Base-by-base conservation (phyloP, 1,139 yeast genomes). In the Suhomyces kunorum region DNA sequence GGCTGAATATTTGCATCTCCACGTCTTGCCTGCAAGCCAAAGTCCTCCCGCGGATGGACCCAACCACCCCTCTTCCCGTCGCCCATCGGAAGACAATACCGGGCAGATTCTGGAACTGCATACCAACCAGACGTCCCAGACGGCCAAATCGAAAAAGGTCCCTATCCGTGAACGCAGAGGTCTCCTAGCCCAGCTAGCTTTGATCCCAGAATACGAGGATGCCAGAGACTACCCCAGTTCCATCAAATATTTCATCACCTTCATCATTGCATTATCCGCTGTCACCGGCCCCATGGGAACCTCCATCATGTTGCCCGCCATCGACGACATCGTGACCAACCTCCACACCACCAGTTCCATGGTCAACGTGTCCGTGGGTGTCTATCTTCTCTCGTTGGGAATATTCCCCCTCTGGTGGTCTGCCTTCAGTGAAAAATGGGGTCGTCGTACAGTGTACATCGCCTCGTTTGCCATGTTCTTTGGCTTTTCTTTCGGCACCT, bases 231-330 rank as follows among this genome's bases (percentile, higher is more conserved):
- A 83, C 51, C 81, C 87, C 3, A 40, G 48, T 1, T 38, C 47
- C 1, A 56, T 72, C 43, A 85, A 87, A 54, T 55, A 63, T 42
- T 40, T 71, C n/a, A 71, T 87, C 38, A 85, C 86, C 2, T 63
- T 76, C 24, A 66, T 85, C 20, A 78, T 87, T 29, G 90, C 94
- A 0, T 67, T 78, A 45, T 89, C 92, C 5, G 87, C 90, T 2
- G 68, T 84, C 57, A 75, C 86, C 37, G 96, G 95, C 0, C 96
- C 96, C 8, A 84, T 88, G 90, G 95, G 95, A n/a, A 83, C 95
- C 1, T 82, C 92, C 1, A 85, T 88, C 44, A 71, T 87, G 59
- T 74, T 86, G 38, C 96, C 96, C 0, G 94, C 94, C 0, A 77
- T 87, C 32, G 76, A 77, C 34, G 78, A 81, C 43, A 75, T 87